phyloP scores from a whole-genome alignment of 2,329 filamentous ascomycete genomes.

The Diplodia scrobiculata region DNA sequence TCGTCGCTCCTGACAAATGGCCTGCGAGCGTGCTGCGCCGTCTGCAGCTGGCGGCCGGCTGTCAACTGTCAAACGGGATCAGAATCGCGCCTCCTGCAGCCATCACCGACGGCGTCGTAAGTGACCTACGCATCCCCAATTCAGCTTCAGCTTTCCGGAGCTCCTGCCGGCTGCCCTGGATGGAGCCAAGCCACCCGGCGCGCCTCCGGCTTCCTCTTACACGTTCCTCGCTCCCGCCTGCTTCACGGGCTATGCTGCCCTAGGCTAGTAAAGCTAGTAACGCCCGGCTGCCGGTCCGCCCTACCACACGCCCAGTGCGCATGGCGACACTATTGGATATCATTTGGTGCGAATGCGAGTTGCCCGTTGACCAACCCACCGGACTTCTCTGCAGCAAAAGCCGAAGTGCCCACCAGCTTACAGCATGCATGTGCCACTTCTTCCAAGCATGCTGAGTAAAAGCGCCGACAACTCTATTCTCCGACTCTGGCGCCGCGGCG shows the following conservation, averaged over 20 bases:
- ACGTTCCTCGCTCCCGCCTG: neutral
- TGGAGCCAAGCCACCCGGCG: slow-evolving; percentile 17
- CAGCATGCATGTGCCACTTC: slow-evolving; percentile 12
- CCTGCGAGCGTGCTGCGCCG: neutral
- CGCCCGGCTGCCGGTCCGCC: slow-evolving; percentile 14
- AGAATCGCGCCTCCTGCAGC: slow-evolving; percentile 20
- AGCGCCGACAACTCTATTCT: slow-evolving; percentile 22
- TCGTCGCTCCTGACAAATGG: slow-evolving; percentile 3
- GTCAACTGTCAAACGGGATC: slow-evolving; percentile 18
- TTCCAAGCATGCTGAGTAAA: slow-evolving; percentile 6
- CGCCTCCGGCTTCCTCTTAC: slow-evolving; percentile 20
- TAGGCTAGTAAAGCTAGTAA: slow-evolving; percentile 13
- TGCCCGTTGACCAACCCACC: neutral
- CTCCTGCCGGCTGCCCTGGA: slow-evolving; percentile 11
- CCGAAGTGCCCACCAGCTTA: slow-evolving; percentile 2
- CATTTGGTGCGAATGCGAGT: neutral
- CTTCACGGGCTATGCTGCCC: neutral
- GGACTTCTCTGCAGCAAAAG: neutral
- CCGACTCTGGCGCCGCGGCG: slow-evolving; percentile 6
- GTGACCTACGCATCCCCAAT: slow-evolving; percentile 15
- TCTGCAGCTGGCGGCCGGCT: neutral
- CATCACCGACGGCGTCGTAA: slow-evolving; percentile 14
- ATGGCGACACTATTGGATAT: neutral
- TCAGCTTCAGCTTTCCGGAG: slow-evolving; percentile 6
- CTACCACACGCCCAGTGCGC: neutral